phyloP scores from a whole-genome alignment of 495 filamentous ascomycete species.

The Penicillium herquei region DNA sequence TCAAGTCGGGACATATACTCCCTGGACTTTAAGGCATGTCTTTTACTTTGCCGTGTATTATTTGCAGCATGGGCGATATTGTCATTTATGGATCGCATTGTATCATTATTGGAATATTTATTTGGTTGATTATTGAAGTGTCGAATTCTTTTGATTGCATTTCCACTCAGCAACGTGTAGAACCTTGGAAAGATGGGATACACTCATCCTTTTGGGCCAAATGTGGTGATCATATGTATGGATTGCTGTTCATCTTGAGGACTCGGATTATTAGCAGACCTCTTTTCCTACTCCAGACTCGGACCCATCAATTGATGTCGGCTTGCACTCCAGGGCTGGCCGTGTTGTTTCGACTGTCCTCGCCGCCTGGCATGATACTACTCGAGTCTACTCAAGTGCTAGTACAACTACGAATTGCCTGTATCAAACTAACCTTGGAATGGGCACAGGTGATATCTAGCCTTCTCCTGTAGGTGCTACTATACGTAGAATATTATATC shows the following conservation, averaged over 20 bases:
- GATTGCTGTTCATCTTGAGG: conserved; percentile 11
- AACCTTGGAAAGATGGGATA: not conserved
- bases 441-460: no score
- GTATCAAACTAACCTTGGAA: no score
- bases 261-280: no score
- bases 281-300: no score
- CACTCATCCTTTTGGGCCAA: not conserved
- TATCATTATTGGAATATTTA: conserved; percentile 2
- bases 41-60: conserved; percentile 6
- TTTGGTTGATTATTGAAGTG: not conserved
- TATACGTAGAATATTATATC: no score
- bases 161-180: conserved; percentile 2
- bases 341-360: no score
- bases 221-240: conserved; percentile 7
- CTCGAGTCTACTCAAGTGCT: no score
- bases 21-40: not conserved
- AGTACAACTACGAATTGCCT: no score
- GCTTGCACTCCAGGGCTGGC: no score
- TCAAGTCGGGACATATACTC: not conserved
- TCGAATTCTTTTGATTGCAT: not conserved
- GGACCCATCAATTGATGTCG: no score
- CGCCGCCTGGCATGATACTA: no score
- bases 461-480: no score
- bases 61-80: conserved; percentile 14
- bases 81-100: conserved; percentile 4